Percentiles rank a stretch among this genome's conserved stretches.
Evolutionary conservation across 306 rosid species (phyloP).

Genomic region (Carpinus fangiana): DNA sequence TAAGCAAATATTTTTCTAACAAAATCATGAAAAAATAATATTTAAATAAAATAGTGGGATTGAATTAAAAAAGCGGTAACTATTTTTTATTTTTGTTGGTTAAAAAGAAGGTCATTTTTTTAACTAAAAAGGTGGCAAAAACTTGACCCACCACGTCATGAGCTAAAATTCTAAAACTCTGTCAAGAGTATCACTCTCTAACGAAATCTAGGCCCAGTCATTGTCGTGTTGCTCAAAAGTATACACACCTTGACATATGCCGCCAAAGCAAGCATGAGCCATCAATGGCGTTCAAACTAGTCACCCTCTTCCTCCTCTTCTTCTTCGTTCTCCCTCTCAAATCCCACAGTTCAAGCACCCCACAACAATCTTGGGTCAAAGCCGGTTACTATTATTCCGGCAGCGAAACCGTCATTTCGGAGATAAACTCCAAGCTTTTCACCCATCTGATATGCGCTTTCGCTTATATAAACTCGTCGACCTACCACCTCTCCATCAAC

Average conservation of each 20-base stretch:
- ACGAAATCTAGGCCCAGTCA: background rate
- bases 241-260: background rate
- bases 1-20: too few species aligned
- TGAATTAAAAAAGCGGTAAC: too few species aligned
- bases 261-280: too few species aligned
- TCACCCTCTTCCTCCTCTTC: background rate
- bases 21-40: too few species aligned
- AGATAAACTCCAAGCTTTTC: conserved; percentile 26
- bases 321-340: background rate
- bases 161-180: background rate
- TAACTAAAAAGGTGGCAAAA: background rate
- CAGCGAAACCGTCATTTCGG: conserved; percentile 7
- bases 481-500: conserved; percentile 9
- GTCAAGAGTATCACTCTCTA: too few species aligned
- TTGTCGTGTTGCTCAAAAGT: background rate
- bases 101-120: too few species aligned
- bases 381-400: conserved; percentile 17
- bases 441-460: conserved; percentile 36
- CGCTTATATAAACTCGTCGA: conserved; percentile 16
- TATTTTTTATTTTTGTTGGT: too few species aligned
- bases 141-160: background rate
- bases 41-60: too few species aligned
- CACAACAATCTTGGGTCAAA: conserved; percentile 24
- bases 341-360: conserved; percentile 4
- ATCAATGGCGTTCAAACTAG: conserved; percentile 31